These are phyloP conservation scores for Moricandia moricandioides DNA, from an alignment of 345 rosid genomes.

Conservation along the genomic window DNA sequence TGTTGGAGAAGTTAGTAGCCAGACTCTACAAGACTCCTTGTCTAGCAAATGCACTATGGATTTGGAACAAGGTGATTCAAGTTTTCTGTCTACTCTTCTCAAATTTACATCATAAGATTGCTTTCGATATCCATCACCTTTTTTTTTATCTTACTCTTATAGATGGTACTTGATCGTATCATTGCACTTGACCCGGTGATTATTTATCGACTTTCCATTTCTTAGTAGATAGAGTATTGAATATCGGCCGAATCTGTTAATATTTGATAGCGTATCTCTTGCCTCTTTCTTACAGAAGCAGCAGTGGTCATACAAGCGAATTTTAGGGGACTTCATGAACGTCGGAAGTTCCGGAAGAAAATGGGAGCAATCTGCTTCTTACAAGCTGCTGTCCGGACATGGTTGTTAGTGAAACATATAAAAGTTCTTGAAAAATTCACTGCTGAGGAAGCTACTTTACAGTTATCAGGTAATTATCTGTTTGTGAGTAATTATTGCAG, in stretches of 20 bases:
- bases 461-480: constrained; percentile 38
- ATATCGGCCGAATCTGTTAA: too few species aligned
- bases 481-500: not conserved
- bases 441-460: constrained; percentile 26
- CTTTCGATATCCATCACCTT: not conserved
- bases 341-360: constrained; percentile 46
- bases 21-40: constrained; percentile 36
- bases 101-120: constrained; percentile 3
- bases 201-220: not conserved
- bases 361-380: constrained; percentile 44
- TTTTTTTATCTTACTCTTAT: not conserved
- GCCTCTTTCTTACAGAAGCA: constrained; percentile 49
- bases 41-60: constrained; percentile 29
- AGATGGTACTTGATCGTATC: constrained; percentile 5
- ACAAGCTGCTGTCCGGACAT: constrained; percentile 54
- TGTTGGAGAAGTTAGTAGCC: constrained; percentile 37
- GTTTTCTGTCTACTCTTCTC: constrained; percentile 8
- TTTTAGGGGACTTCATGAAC: constrained; percentile 48
- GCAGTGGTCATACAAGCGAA: constrained; percentile 64
- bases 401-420: constrained; percentile 54
- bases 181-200: not conserved
- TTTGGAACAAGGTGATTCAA: constrained; percentile 48
- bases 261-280: not conserved
- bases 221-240: constrained; percentile 4
- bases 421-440: constrained; percentile 16